These are phyloP conservation scores for Penicillium sp. DNA, from an alignment of 2,329 filamentous ascomycete genomes.

Conservation along the genomic window DNA sequence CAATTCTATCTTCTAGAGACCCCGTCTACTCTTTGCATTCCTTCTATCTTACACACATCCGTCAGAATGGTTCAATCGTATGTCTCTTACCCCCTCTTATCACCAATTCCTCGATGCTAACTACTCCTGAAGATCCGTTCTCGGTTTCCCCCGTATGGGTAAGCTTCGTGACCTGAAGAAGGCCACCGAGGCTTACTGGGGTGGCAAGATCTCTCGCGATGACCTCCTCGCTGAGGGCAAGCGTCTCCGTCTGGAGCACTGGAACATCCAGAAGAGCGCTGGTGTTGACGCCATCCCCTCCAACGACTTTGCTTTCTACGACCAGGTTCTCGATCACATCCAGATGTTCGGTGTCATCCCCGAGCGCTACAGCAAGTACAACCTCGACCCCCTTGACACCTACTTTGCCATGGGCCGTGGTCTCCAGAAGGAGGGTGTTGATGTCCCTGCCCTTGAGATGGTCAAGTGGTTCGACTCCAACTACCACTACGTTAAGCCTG, in stretches of 20 bases:
- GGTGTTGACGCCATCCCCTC: constrained; percentile 96
- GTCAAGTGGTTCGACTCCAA: constrained; percentile 99
- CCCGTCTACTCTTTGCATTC: neutral
- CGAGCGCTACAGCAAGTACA: constrained; percentile 88
- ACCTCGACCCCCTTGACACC: constrained; percentile 84
- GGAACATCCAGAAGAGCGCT: constrained; percentile 99
- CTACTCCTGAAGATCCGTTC: constrained; percentile 61
- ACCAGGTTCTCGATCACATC: constrained; percentile 23
- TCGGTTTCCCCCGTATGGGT: constrained; percentile 99
- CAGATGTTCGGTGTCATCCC: constrained; percentile 68
- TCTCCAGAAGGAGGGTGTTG: constrained; percentile 78
- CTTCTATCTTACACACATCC: constrained; percentile 24
- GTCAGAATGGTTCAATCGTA: constrained; percentile 62
- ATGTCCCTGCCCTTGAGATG: constrained; percentile 96
- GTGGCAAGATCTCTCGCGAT: constrained; percentile 85
- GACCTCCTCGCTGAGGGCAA: constrained; percentile 94
- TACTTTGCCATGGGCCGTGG: constrained; percentile 99
- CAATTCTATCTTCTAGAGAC: neutral
- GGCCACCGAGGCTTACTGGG: constrained; percentile 98
- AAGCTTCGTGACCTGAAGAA: constrained; percentile 99
- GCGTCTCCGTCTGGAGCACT: constrained; percentile 93
- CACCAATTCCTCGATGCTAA: neutral
- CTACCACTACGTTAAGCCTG: constrained; percentile 98
- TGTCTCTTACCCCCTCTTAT: constrained; percentile 23
- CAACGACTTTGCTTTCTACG: constrained; percentile 98